Evolutionary conservation across 805 yeast genomes (phyloP).

Genomic region (Schwanniomyces sp.): DNA sequence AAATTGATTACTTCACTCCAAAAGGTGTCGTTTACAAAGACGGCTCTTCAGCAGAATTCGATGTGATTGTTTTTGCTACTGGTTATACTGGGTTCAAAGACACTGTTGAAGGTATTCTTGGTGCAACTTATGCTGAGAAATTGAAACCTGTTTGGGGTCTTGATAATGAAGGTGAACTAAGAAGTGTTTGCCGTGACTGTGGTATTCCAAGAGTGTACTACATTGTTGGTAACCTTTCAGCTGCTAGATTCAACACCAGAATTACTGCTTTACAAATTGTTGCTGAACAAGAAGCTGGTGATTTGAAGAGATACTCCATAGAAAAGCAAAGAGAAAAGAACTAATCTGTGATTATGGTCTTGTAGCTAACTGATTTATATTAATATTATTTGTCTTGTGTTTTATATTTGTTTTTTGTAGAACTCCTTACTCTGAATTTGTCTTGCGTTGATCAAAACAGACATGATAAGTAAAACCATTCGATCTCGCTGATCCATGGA

Average conservation of each 20-base stretch:
- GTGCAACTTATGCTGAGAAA: constrained; percentile 31
- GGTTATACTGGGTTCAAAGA: constrained; percentile 43
- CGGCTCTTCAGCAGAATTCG: constrained; percentile 32
- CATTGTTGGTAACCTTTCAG: constrained; percentile 42
- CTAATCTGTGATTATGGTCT: constrained; percentile 1
- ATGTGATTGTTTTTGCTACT: constrained; percentile 45
- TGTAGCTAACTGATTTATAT: neutral
- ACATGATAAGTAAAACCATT: neutral
- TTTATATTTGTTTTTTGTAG: neutral
- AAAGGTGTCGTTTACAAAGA: constrained; percentile 40
- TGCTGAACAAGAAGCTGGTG: constrained; percentile 16
- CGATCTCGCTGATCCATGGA: neutral
- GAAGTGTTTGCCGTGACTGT: constrained; percentile 34
- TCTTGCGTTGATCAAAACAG: neutral
- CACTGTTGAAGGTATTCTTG: constrained; percentile 36
- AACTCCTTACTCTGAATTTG: neutral
- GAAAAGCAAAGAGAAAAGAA: constrained; percentile 1
- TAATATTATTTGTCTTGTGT: neutral
- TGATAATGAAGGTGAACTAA: constrained; percentile 43
- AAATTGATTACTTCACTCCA: constrained; percentile 32
- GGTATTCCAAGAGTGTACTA: constrained; percentile 41
- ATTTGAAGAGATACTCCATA: constrained; percentile 1
- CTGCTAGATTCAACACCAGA: constrained; percentile 39
- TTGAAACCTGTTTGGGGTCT: constrained; percentile 41
- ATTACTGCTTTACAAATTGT: constrained; percentile 39